phyloP scores from a whole-genome alignment of 2,329 filamentous ascomycete genomes.

The Neofusicoccum ribis region DNA sequence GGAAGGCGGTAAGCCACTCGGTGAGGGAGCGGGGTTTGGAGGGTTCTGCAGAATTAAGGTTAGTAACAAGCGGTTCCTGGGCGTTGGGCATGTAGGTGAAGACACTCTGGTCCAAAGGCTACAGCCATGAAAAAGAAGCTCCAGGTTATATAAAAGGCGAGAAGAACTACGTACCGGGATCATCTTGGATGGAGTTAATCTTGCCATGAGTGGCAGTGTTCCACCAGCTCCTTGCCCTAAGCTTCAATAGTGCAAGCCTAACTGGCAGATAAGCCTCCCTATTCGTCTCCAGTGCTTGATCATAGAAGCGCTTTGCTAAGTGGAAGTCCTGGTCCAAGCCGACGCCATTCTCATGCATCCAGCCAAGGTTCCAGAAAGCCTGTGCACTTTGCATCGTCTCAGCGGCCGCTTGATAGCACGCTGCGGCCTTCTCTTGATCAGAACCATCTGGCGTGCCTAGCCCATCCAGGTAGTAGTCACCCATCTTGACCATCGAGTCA shows the following conservation, averaged over 20 bases:
- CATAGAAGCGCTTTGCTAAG: slow-evolving; percentile 93
- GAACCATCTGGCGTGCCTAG: slow-evolving; percentile 59
- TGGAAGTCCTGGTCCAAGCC: slow-evolving; percentile 95
- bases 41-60: slow-evolving; percentile 50
- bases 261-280: slow-evolving; percentile 91
- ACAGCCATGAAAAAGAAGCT: no score
- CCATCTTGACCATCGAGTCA: slow-evolving; percentile 95
- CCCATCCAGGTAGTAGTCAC: slow-evolving; percentile 90
- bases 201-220: slow-evolving; percentile 89
- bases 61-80: slow-evolving; percentile 29
- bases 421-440: slow-evolving; percentile 82
- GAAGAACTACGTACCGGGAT: slow-evolving; percentile 61
- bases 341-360: slow-evolving; percentile 99
- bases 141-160: background rate
- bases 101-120: no score
- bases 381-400: slow-evolving; percentile 92
- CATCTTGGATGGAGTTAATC: slow-evolving; percentile 88
- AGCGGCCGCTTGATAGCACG: slow-evolving; percentile 88
- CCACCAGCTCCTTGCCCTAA: slow-evolving; percentile 86
- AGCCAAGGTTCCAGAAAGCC: slow-evolving; percentile 94
- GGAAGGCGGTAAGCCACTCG: slow-evolving; percentile 86
- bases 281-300: slow-evolving; percentile 87
- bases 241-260: slow-evolving; percentile 80
- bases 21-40: slow-evolving; percentile 74
- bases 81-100: background rate